These are phyloP conservation scores for Globisporangium echinulatum DNA, from an alignment of 352 stramenopile genomes.

Conservation along the genomic window DNA sequence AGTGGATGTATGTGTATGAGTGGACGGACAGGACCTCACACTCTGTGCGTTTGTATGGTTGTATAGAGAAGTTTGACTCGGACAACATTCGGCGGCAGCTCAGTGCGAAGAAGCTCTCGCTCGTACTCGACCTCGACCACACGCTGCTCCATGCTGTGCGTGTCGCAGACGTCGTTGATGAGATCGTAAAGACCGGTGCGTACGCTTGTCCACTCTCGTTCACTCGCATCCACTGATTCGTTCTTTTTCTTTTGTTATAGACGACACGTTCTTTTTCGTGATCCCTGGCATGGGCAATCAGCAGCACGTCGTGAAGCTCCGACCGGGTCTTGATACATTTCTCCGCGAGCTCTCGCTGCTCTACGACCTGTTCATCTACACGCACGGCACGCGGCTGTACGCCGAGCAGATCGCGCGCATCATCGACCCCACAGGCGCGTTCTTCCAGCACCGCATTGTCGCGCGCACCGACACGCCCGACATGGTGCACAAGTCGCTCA, in stretches of 20 bases:
- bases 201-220: neutral
- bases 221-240: no score
- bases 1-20: neutral
- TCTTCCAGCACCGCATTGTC: conserved; percentile 86
- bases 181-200: conserved; percentile 51
- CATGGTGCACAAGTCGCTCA: conserved; percentile 84
- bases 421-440: conserved; percentile 76
- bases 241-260: conserved; percentile 20
- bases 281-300: conserved; percentile 60
- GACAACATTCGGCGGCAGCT: conserved; percentile 86
- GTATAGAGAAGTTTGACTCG: conserved; percentile 80
- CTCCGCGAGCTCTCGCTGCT: conserved; percentile 69
- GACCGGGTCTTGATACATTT: conserved; percentile 86
- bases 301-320: conserved; percentile 92
- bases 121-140: conserved; percentile 97
- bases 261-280: conserved; percentile 74
- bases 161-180: conserved; percentile 53
- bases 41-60: neutral
- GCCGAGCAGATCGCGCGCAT: conserved; percentile 92
- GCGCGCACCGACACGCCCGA: conserved; percentile 82
- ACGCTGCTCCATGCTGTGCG: conserved; percentile 93
- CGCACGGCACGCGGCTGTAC: conserved; percentile 91
- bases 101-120: conserved; percentile 85
- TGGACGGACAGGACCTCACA: no score
- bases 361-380: conserved; percentile 96